A percentile compares a stretch with the other conserved stretches of the same genome.
phyloP scores from a whole-genome alignment of 345 rosid genomes.

The Salix caprea region DNA sequence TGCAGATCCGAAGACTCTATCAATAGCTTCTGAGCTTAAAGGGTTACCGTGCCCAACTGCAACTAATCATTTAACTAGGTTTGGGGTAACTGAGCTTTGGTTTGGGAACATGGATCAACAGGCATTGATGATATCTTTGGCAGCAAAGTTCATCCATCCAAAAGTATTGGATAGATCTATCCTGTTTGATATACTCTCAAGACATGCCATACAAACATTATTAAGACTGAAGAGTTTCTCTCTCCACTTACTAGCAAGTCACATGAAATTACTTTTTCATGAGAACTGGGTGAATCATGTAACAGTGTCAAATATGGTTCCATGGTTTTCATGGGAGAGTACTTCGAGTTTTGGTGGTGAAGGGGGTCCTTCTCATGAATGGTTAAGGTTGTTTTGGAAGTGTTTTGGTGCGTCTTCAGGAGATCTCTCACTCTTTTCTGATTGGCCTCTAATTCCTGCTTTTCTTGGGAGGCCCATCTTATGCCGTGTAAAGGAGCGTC shows the following conservation, averaged over 20 bases:
- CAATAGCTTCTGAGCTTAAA: constrained; percentile 55
- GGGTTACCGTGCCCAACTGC: constrained; percentile 89
- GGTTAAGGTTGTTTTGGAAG: constrained; percentile 88
- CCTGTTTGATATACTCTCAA: constrained; percentile 58
- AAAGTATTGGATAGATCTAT: constrained; percentile 66
- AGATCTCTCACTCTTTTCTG: constrained; percentile 63
- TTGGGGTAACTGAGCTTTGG: constrained; percentile 78
- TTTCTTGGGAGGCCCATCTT: constrained; percentile 83
- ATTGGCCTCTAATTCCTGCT: constrained; percentile 96
- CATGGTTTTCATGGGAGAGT: constrained; percentile 92
- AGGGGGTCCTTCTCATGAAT: constrained; percentile 80
- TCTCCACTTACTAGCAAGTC: constrained; percentile 56
- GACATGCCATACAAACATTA: constrained; percentile 43
- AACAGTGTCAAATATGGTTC: constrained; percentile 52
- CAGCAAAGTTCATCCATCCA: constrained; percentile 73
- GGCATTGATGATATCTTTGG: constrained; percentile 64
- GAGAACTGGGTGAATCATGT: constrained; percentile 76
- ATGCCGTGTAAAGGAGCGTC: constrained; percentile 75
- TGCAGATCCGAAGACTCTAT: constrained; percentile 45
- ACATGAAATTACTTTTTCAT: constrained; percentile 72
- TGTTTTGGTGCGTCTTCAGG: constrained; percentile 58
- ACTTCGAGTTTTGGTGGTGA: constrained; percentile 54
- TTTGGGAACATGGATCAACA: constrained; percentile 81
- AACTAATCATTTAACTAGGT: constrained; percentile 54
- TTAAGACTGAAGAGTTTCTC: constrained; percentile 69